Conservation (phyloP, 108 stramenopile genomes). For the Skeletonema tropicum region DNA sequence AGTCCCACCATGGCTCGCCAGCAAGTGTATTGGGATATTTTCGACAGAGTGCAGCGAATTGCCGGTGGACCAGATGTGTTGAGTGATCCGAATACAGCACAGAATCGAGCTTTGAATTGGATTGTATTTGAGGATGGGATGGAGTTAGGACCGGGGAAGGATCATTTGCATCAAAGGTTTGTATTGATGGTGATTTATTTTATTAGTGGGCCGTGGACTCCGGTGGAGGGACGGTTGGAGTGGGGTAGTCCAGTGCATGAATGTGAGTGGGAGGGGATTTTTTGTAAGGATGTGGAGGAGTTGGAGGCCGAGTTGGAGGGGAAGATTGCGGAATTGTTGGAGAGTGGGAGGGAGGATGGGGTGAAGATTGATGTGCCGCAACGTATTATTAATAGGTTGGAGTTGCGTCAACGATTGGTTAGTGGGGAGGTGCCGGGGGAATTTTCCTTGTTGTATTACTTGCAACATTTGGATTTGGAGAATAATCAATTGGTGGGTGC, state of each 20-base stretch:
- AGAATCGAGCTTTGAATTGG: constrained; percentile 43
- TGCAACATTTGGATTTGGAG: constrained; percentile 53
- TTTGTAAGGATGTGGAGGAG: constrained; percentile 36
- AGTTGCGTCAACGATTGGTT: constrained; percentile 39
- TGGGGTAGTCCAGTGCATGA: constrained; percentile 50
- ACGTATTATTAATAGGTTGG: constrained; percentile 28
- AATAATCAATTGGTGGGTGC: constrained; percentile 53
- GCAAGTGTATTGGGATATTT: constrained; percentile 27
- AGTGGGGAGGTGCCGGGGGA: constrained; percentile 39
- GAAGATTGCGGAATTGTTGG: constrained; percentile 33
- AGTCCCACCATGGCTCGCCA: constrained; percentile 19
- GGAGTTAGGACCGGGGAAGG: constrained; percentile 36
- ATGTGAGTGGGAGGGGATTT: constrained; percentile 49
- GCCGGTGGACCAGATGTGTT: constrained; percentile 28
- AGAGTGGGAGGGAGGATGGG: constrained; percentile 33
- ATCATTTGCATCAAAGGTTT: constrained; percentile 43
- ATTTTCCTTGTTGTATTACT: constrained; percentile 43
- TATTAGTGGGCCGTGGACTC: constrained; percentile 42
- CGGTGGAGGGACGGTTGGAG: constrained; percentile 41
- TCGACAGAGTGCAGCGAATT: constrained; percentile 22
- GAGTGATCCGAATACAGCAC: constrained; percentile 25
- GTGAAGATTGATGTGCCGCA: constrained; percentile 47
- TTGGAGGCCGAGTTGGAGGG: constrained; percentile 33
- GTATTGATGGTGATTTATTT: constrained; percentile 54
- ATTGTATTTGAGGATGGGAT: constrained; percentile 50